phyloP scores from a whole-genome alignment of 2,329 filamentous ascomycete genomes.

The Fusarium miscanthi region DNA sequence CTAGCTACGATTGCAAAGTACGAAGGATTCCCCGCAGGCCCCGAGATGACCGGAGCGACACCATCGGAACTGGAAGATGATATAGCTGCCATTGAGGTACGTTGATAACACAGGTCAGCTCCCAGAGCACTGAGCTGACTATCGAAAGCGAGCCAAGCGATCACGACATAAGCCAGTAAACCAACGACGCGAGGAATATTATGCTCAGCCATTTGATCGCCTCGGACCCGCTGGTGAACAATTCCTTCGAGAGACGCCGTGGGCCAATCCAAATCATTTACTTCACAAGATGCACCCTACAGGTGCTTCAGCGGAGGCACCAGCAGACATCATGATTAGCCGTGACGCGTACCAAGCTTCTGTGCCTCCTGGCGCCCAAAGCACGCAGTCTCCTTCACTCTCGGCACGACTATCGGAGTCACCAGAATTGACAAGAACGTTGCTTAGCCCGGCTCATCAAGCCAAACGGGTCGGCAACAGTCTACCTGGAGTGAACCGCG shows the following conservation, averaged over 20 bases:
- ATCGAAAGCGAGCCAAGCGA: constrained; percentile 49
- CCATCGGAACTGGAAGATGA: constrained; percentile 84
- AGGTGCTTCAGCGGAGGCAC: constrained; percentile 30
- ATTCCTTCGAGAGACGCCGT: constrained; percentile 88
- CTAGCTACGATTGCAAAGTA: constrained; percentile 93
- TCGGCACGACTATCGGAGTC: constrained; percentile 52
- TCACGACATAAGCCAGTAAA: constrained; percentile 53
- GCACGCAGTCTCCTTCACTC: constrained; percentile 45
- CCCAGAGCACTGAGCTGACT: constrained; percentile 36
- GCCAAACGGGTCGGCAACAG: constrained; percentile 49
- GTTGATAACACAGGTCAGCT: constrained; percentile 36
- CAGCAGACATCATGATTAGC: constrained; percentile 17
- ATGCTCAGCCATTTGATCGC: constrained; percentile 60
- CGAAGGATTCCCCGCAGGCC: constrained; percentile 95
- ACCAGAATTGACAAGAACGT: constrained; percentile 57
- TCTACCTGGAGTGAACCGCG: constrained; percentile 47
- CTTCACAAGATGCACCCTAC: constrained; percentile 64
- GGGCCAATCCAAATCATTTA: constrained; percentile 91
- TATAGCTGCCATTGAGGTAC: constrained; percentile 86
- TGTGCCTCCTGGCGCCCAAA: constrained; percentile 29
- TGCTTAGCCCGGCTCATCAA: constrained; percentile 48
- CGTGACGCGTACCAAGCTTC: constrained; percentile 39
- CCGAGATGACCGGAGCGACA: constrained; percentile 79
- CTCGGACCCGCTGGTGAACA: constrained; percentile 81
- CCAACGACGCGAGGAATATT: constrained; percentile 60